Evolutionary conservation across 306 rosid genomes (phyloP), one percentile per base, ranked within the genome.

Genomic region (Vigna radiata): DNA sequence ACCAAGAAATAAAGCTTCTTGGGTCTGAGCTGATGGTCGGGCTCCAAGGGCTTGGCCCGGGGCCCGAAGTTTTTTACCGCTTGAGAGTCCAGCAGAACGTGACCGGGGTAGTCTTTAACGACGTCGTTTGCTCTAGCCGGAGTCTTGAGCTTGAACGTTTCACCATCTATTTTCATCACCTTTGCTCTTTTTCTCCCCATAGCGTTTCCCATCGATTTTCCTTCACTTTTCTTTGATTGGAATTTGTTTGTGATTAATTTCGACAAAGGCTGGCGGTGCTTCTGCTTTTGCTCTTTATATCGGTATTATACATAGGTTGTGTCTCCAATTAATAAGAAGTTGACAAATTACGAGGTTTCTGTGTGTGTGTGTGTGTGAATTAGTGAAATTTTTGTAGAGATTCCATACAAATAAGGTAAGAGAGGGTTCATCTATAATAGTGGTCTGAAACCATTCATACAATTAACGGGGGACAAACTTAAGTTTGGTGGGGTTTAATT

Each of bases 141-240:
- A 3, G 89, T 85, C 82, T 85, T 85, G 8, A 88, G 33, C 76
- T 91, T 88, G 77, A 91, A 61, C 41, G 88, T 90, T 73, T 93
- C 98, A 0, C 98, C 98, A 19, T 87, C 84, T 43, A 88, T 81
- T 68, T 87, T 93, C 98, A 93, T 90, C 48, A 93, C 91, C 77
- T 93, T 93, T 25, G 89, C 91, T 75, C 73, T 88, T 36, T 61
- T 90, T 60, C 85, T 85, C 36, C 94, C 90, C 0, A 92, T 23
- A 7, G 75, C 71, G 86, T 93, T 93, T 33, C 98, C 98, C 98
- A 93, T 93, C 39, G 65, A 50, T 50, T 16, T 56, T 14, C 7
- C 25, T 17, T 46, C 8, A 37, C n/a, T 2, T 54, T 50, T 7
- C 19, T 15, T 8, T 48, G 21, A n/a, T 50, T 50, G 8, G 11